Evolutionary conservation across 306 rosid species (phyloP), one percentile per base, ranked within the genome.

Genomic region (Lupinus albus): DNA sequence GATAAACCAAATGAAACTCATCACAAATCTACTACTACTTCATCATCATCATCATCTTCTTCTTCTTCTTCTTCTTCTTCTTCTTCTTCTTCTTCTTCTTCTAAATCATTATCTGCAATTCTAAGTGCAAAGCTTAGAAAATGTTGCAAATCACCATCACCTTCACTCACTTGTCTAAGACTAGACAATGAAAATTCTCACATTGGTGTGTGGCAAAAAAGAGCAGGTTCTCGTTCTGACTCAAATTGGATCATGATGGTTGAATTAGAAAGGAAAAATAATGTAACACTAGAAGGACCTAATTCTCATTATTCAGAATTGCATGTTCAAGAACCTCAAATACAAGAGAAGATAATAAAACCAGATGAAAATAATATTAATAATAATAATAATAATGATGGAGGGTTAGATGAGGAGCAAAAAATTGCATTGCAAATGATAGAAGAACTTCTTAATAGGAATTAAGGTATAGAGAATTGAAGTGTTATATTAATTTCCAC

Each of bases 161-260:
- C 95, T 38, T 86, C 92, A 5, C 83, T 91, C 38, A 91, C 97
- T 5, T 91, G 97, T 68, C 70, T 91, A 3, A 84, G 95, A 74
- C 95, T 91, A 18, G 97, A 91, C 85, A 83, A 92, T 0, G 80
- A 88, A 79, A 91, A 82, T 52, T 91, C 90, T 30, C 87, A 82
- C 72, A 76, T 91, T 16, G 92, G 97, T 4, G 91, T 91, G 25
- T 91, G 97, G 97, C 97, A 91, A 46, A 88, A 86, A 21, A 41
- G 85, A 8, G 84, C 84, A 0, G 96, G 96, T 0, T 66, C 82
- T 18, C 79, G 76, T 28, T 78, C 91, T 0, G 83, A 80, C 16
- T 82, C 97, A 8, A 91, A 71, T 10, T 91, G 97, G 97, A 78
- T 91, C 70, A 91, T 85, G 97, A 91, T 83, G 92, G 87, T 86